Percentiles rank a stretch among this genome's conserved stretches.
phyloP scores from a whole-genome alignment of 805 yeast species.

The Metschnikowia cerradonensis region DNA sequence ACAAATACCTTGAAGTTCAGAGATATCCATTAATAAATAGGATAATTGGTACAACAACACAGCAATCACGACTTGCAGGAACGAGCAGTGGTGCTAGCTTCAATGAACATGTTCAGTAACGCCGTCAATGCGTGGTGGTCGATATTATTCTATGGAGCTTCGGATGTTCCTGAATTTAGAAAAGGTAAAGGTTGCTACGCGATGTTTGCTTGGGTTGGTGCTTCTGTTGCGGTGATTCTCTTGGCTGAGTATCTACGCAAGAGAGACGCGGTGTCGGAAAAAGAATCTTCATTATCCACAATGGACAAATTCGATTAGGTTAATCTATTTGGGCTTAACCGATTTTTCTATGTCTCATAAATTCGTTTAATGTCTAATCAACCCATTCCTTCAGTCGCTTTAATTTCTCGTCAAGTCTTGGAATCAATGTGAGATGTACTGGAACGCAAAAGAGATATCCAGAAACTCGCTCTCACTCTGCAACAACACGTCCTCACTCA shows the following conservation, averaged over 20 bases:
- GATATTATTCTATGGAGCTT: conserved; percentile 48
- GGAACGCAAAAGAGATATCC: conserved; percentile 84
- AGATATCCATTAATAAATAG: too few species aligned
- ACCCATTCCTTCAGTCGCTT: too few species aligned
- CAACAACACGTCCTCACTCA: conserved; percentile 73
- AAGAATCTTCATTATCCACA: not conserved
- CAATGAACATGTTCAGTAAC: conserved; percentile 62
- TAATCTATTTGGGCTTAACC: too few species aligned
- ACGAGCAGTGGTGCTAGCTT: conserved; percentile 59
- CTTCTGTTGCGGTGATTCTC: conserved; percentile 38
- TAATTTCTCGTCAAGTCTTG: too few species aligned
- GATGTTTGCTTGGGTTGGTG: conserved; percentile 48
- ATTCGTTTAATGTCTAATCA: too few species aligned
- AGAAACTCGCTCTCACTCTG: conserved; percentile 66
- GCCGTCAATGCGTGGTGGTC: conserved; percentile 68
- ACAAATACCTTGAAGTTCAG: too few species aligned
- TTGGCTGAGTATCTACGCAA: conserved; percentile 41
- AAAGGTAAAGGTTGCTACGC: conserved; percentile 59
- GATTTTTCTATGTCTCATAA: too few species aligned
- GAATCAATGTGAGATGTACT: conserved; percentile 75
- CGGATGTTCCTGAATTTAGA: conserved; percentile 47
- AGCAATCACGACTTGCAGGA: conserved; percentile 52
- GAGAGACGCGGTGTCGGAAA: not conserved
- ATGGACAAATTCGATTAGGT: not conserved
- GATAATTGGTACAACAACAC: too few species aligned